These are phyloP conservation scores for Talaromyces islandicus DNA, from an alignment of 2,329 filamentous ascomycete species.

Conservation along the genomic window DNA sequence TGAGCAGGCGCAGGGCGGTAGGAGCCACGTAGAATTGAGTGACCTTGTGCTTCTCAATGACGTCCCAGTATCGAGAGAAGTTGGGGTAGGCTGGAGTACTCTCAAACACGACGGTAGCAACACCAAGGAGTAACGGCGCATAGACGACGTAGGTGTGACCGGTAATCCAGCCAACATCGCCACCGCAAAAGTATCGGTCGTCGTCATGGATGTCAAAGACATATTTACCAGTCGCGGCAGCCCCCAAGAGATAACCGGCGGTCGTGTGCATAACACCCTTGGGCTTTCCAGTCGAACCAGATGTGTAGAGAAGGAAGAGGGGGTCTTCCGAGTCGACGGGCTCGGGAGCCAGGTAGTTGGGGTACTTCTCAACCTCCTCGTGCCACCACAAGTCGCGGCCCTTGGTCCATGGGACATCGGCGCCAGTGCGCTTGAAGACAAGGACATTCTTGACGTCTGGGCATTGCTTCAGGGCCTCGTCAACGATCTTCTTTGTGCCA, in stretches of 20 bases:
- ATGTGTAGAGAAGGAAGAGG: slow-evolving; percentile 95
- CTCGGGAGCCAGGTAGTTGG: slow-evolving; percentile 83
- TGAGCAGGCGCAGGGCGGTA: slow-evolving; percentile 84
- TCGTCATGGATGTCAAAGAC: slow-evolving; percentile 96
- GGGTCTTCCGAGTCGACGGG: slow-evolving; percentile 90
- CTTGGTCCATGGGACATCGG: slow-evolving; percentile 82
- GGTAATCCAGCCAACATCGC: slow-evolving; percentile 98
- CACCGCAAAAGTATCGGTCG: slow-evolving; percentile 94
- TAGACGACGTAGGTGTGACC: slow-evolving; percentile 99
- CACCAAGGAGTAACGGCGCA: slow-evolving; percentile 84
- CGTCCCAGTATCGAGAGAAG: slow-evolving; percentile 98
- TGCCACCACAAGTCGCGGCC: slow-evolving; percentile 97
- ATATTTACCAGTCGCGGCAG: slow-evolving; percentile 92
- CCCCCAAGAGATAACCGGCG: slow-evolving; percentile 87
- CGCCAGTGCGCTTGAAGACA: slow-evolving; percentile 91
- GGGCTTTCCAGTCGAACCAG: slow-evolving; percentile 94
- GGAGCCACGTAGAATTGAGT: slow-evolving; percentile 98
- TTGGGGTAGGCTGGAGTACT: slow-evolving; percentile 95
- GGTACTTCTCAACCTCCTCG: slow-evolving; percentile 96
- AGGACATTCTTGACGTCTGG: slow-evolving; percentile 79
- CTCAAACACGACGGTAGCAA: slow-evolving; percentile 94
- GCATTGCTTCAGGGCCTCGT: slow-evolving; percentile 94
- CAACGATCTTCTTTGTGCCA: slow-evolving; percentile 97
- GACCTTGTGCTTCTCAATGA: slow-evolving; percentile 89
- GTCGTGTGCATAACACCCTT: slow-evolving; percentile 99